These are phyloP conservation scores for Botryotinia convoluta DNA, from an alignment of 2,329 filamentous ascomycete species.

Conservation along the genomic window DNA sequence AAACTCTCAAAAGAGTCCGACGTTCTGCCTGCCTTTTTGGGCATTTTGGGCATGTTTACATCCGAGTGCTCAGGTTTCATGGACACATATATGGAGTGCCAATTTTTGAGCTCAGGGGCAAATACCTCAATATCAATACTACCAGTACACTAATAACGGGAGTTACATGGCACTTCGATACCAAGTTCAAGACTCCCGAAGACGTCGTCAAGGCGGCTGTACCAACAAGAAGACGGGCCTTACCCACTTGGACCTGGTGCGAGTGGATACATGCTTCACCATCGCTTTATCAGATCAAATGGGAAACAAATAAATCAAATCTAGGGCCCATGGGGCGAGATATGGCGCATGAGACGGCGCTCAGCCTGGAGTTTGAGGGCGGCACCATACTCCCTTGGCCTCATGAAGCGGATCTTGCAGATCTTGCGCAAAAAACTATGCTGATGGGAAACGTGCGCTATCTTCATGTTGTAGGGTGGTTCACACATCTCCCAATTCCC, in stretches of 20 bases:
- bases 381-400: background rate
- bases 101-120: accelerated
- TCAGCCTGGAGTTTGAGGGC: background rate
- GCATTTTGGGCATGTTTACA: accelerated
- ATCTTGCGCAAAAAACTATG: background rate
- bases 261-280: background rate
- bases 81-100: background rate
- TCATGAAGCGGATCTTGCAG: accelerated
- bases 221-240: background rate
- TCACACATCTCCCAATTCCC: accelerated
- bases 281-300: background rate
- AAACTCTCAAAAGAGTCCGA: background rate
- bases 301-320: accelerated
- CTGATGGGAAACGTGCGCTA: accelerated
- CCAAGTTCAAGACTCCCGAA: accelerated
- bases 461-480: accelerated
- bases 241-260: background rate
- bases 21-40: background rate
- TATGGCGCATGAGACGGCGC: too few species aligned
- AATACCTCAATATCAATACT: accelerated
- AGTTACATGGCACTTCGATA: background rate
- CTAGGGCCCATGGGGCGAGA: accelerated
- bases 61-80: background rate
- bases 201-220: accelerated
- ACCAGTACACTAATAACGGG: background rate